Conservation (phyloP, 768 basidiomycete genomes). For the Auricularia auricula-judae region DNA sequence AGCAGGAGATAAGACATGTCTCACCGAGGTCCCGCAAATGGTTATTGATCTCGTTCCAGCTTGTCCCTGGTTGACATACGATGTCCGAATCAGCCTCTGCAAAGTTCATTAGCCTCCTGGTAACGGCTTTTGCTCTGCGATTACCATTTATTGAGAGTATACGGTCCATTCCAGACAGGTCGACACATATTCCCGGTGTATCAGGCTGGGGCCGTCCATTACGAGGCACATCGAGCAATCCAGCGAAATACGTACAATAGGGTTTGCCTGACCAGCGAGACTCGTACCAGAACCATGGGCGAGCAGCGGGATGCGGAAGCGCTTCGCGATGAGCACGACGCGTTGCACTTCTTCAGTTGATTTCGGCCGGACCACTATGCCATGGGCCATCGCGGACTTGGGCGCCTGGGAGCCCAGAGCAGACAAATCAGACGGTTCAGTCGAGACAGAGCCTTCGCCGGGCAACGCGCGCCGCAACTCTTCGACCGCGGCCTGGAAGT, state of each 20-base stretch:
- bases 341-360: conserved; percentile 74
- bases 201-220: conserved; percentile 16
- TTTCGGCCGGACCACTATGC: conserved; percentile 51
- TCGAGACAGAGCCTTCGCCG: conserved; percentile 30
- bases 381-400: conserved; percentile 36
- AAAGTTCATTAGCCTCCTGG: not conserved
- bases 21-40: conserved; percentile 48
- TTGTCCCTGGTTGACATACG: conserved; percentile 60
- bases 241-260: not conserved
- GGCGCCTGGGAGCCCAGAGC: conserved; percentile 45
- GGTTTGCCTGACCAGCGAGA: conserved; percentile 52
- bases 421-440: conserved; percentile 39
- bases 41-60: conserved; percentile 68
- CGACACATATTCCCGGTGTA: conserved; percentile 56
- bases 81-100: conserved; percentile 61
- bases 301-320: conserved; percentile 65
- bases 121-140: not conserved
- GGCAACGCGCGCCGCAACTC: conserved; percentile 35
- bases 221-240: not conserved
- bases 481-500: conserved; percentile 41
- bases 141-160: conserved; percentile 65
- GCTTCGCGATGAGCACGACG: conserved; percentile 63
- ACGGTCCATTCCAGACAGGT: conserved; percentile 68
- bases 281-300: conserved; percentile 76
- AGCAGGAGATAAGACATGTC: not conserved